Base-by-base conservation (phyloP, 345 rosid genomes). In the Camelina hispida region DNA sequence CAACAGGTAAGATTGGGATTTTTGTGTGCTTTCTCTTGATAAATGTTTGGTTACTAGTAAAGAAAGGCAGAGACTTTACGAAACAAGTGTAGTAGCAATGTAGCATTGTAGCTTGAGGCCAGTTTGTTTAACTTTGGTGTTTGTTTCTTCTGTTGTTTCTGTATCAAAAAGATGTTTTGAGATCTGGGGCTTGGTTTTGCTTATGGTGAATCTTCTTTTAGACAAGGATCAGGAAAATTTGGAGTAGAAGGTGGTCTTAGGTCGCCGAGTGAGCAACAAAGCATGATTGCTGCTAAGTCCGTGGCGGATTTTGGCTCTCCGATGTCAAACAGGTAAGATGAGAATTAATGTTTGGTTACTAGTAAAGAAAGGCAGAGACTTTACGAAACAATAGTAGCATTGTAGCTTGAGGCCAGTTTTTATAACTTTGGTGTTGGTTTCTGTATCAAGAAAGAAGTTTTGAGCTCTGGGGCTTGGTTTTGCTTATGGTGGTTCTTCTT, bases 211-310 rank as follows among this genome's bases (percentile, higher is more conserved):
- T 55, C 18, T 50, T 32, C 30, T 57, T 74, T 40, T 32, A 74
- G 78, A 37, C 72, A 46, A 57, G 59, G 59, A 50, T 11, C 61
- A 37, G 68, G 50, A 50, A 40, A 50, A n/a, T 60, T 60, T 38
- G 68, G 50, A 34, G 72, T 46, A 74, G 71, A 64, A 22, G 44
- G 55, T 64, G 55, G 55, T n/a, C 30, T n/a, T n/a, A 9, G 18
- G 9, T 87, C 88, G 13, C 86, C 94, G 3, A 73, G 83, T 73
- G 87, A 84, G 69, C 97, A 84, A 72, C 95, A 82, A 70, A 85
- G 91, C 64, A 34, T 90, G 74, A 89, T 87, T 25, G 68, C 79
- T 67, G 62, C 68, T 58, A 89, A 82, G 82, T 81, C 80, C 53
- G 66, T 80, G 42, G 78, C 80, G 5, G 72, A 80, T 32, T 72